These are phyloP conservation scores for Globisporangium solare DNA, from an alignment of 352 stramenopile genomes.

Conservation along the genomic window DNA sequence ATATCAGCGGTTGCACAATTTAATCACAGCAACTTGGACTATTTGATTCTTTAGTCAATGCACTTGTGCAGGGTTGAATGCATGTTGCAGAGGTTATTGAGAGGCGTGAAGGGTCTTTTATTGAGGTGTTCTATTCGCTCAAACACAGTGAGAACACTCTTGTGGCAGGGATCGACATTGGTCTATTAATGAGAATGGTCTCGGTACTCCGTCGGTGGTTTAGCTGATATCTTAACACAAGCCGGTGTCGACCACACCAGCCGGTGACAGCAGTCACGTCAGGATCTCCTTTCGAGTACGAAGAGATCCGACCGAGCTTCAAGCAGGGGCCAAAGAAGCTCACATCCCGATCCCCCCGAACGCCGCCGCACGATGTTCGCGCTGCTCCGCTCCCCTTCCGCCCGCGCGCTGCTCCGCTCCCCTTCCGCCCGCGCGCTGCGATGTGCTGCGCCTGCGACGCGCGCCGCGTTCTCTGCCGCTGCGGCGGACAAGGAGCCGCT, in stretches of 20 bases:
- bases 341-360: not conserved
- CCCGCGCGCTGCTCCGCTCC: slow-evolving; percentile 3
- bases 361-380: slow-evolving; percentile 10
- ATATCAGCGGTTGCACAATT: too few species aligned
- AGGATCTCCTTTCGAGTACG: slow-evolving; percentile 16
- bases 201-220: not conserved
- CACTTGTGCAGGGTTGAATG: not conserved
- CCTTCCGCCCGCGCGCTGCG: slow-evolving; percentile 1
- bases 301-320: not conserved
- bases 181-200: not conserved
- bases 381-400: slow-evolving; percentile 6
- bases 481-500: slow-evolving; percentile 25
- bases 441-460: slow-evolving; percentile 1
- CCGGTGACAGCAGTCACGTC: slow-evolving; percentile 35
- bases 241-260: not conserved
- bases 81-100: not conserved
- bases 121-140: slow-evolving; percentile 13
- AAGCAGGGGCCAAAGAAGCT: slow-evolving; percentile 11
- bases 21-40: too few species aligned
- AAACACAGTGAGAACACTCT: slow-evolving; percentile 16
- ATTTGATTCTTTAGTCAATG: not conserved
- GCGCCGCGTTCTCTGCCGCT: slow-evolving; percentile 25
- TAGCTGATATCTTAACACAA: not conserved
- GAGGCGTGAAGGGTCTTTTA: not conserved
- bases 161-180: slow-evolving; percentile 7